Base-by-base conservation (phyloP, 2,329 filamentous ascomycete species). In the Aspergillus fijiensis region DNA sequence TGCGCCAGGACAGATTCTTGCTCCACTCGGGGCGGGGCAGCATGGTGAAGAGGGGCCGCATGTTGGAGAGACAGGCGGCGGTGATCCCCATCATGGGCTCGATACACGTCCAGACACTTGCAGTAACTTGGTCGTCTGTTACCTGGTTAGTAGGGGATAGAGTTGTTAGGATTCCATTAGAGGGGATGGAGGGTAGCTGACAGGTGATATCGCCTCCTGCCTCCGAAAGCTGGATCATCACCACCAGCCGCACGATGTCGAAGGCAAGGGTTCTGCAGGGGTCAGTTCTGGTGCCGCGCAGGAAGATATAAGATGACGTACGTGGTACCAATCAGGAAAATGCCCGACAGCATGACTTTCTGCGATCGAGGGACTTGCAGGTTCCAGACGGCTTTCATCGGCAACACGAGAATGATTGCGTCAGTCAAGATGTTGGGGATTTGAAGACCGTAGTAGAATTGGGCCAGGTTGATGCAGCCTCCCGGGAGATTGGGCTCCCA, bases 21-120 rank as follows among this genome's bases (percentile, higher is more conserved):
- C 39, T 16, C 39, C 39, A 45, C 5, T 16, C 39, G 16, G 39
- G 39, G 3, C 25, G 42, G 4, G 39, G 31, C n/a, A 55, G 6
- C 42, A 48, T 33, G 10, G 33, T 27, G 57, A 71, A 71, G 14
- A 71, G 54, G 9, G 69, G 69, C 12, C 69, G 66, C 67, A 72
- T 70, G 56, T 71, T 73, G 2, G 67, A 64, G 3, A 72, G 56
- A 49, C 69, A 72, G 11, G 67, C 65, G 0, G 69, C 68, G 2
- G 68, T 67, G 23, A 72, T 71, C 11, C 69, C 70, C 3, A 72
- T 68, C 5, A 68, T 67, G 10, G 69, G 66, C 33, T 73, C 70
- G 39, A 72, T 70, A 56, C 69, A 72, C 14, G 70, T 71, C 71
- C 70, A 73, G n/a, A 72, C 69, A 27, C 66, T 69, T 23, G 61